These are phyloP conservation scores for Aspergillus sp. DNA, from an alignment of 2,329 filamentous ascomycete genomes.

Conservation along the genomic window DNA sequence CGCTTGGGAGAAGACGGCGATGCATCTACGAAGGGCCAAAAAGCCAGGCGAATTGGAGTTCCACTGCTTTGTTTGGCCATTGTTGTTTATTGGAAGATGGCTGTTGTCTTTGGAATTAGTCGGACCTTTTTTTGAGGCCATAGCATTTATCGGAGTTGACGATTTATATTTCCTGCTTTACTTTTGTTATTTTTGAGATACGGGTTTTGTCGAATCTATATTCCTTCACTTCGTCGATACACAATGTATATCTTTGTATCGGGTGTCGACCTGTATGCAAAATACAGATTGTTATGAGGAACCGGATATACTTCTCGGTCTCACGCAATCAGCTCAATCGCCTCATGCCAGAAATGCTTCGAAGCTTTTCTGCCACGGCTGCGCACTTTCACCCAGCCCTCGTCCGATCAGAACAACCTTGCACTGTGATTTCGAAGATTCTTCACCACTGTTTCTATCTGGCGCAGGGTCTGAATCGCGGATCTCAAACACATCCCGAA, in stretches of 20 bases:
- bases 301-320: too few relatives aligned
- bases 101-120: constrained; percentile 7
- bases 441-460: too few relatives aligned
- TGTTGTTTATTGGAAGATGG: constrained; percentile 9
- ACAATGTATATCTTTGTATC: too few relatives aligned
- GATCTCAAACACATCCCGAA: constrained; percentile 88
- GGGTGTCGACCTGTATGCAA: too few relatives aligned
- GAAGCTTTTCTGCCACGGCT: constrained; percentile 28
- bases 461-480: constrained; percentile 46
- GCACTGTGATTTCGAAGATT: constrained; percentile 16
- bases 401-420: constrained; percentile 42
- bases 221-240: too few relatives aligned
- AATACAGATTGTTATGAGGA: too few relatives aligned
- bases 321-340: too few relatives aligned
- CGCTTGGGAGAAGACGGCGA: background rate
- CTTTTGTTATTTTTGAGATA: constrained; percentile 3
- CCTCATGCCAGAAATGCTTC: constrained; percentile 17
- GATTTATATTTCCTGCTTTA: background rate
- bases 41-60: constrained; percentile 15
- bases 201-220: too few relatives aligned
- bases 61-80: constrained; percentile 10
- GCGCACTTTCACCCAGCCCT: constrained; percentile 26
- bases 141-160: constrained; percentile 2
- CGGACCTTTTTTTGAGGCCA: background rate
- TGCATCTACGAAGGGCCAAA: background rate